These are phyloP conservation scores for Fagus crenata DNA, from an alignment of 306 rosid genomes.

Conservation along the genomic window DNA sequence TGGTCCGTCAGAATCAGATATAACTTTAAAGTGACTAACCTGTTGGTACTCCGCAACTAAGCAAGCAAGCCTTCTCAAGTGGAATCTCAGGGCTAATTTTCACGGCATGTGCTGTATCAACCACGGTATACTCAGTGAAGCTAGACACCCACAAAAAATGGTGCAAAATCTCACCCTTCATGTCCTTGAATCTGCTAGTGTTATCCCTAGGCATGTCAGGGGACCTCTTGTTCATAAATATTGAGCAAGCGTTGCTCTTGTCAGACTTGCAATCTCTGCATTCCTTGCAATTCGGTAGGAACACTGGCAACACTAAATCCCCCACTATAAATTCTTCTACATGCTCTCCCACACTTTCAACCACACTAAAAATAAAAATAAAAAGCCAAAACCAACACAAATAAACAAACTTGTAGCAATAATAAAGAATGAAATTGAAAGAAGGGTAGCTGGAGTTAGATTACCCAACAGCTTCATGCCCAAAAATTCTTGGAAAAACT, in stretches of 20 bases:
- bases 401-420: neutral
- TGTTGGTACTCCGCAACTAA: constrained; percentile 64
- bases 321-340: constrained; percentile 58
- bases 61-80: constrained; percentile 56
- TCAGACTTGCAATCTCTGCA: constrained; percentile 56
- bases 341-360: constrained; percentile 63
- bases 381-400: neutral
- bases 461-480: constrained; percentile 79
- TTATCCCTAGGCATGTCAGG: constrained; percentile 54
- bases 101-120: constrained; percentile 49
- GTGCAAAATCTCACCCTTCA: constrained; percentile 45
- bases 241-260: constrained; percentile 50
- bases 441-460: neutral
- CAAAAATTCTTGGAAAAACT: constrained; percentile 36
- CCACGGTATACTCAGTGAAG: constrained; percentile 65
- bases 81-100: constrained; percentile 47
- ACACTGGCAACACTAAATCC: constrained; percentile 60
- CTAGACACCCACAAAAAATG: constrained; percentile 54
- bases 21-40: constrained; percentile 28
- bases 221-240: neutral
- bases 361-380: constrained; percentile 25
- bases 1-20: too few relatives aligned
- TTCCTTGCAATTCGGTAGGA: constrained; percentile 48
- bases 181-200: constrained; percentile 54
- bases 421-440: too few relatives aligned